A percentile compares a stretch with the other conserved stretches of the same genome.
phyloP scores from a whole-genome alignment of 768 basidiomycete genomes.

The Lactifluus echinatus region DNA sequence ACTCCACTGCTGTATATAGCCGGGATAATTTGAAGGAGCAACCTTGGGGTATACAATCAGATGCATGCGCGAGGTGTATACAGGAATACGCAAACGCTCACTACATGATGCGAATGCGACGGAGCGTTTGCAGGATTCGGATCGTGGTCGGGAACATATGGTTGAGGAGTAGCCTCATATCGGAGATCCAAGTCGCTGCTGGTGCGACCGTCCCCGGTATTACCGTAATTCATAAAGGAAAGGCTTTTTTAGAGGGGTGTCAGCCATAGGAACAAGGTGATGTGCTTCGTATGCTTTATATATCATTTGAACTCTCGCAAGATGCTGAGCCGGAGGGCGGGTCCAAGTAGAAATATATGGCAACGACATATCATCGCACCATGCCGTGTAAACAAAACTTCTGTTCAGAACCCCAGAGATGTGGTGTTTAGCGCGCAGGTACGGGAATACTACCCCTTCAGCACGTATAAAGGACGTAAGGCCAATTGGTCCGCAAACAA shows the following conservation, averaged over 20 bases:
- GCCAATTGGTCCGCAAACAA: no score
- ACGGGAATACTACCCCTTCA: no score
- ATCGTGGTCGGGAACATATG: neutral
- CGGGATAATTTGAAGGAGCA: neutral
- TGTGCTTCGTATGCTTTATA: neutral
- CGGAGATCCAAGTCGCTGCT: neutral
- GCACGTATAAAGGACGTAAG: no score
- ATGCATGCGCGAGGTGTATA: neutral
- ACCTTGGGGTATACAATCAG: neutral
- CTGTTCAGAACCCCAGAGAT: no score
- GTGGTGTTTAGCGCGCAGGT: no score
- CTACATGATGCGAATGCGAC: neutral
- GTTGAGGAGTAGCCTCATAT: neutral
- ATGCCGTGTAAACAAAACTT: no score
- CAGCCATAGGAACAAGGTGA: neutral
- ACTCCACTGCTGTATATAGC: neutral
- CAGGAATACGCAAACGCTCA: neutral
- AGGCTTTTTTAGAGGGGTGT: neutral
- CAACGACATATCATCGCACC: no score
- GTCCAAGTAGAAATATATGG: no score
- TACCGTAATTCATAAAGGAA: neutral
- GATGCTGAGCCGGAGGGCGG: neutral
- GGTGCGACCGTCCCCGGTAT: neutral
- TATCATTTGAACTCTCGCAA: no score
- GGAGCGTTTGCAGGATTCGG: neutral